Evolutionary conservation across 345 rosid species (phyloP).

Genomic region (Cardamine occulta): DNA sequence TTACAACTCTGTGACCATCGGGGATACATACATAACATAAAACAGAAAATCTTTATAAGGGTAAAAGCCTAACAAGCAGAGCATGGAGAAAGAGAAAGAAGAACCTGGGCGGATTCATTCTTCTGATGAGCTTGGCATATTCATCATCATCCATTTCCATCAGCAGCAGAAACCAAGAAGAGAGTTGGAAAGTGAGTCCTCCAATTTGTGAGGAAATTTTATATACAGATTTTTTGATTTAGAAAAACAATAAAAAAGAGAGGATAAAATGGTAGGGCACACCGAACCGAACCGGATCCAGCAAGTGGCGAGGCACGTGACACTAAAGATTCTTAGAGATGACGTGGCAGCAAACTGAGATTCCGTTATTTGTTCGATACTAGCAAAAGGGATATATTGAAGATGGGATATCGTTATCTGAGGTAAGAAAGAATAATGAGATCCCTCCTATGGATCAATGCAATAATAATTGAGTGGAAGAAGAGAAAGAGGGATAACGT

Average conservation of each 20-base stretch:
- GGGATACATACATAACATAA: not conserved
- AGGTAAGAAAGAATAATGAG: not conserved
- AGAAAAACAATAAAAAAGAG: not conserved
- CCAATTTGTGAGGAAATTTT: constrained; percentile 18
- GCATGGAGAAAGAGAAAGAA: not conserved
- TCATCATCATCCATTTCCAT: constrained; percentile 70
- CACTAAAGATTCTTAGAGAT: constrained; percentile 28
- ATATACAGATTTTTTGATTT: not conserved
- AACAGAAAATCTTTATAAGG: constrained; percentile 1
- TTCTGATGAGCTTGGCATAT: constrained; percentile 81
- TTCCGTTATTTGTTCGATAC: constrained; percentile 5
- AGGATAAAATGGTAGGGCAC: constrained; percentile 19
- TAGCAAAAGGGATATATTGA: too few relatives aligned
- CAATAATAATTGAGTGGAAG: not conserved
- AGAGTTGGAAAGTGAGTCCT: constrained; percentile 7
- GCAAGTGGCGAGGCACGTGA: constrained; percentile 29
- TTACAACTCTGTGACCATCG: constrained; percentile 65
- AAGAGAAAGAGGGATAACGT: not conserved
- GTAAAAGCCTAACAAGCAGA: not conserved
- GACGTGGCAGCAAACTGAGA: constrained; percentile 31
- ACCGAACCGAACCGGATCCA: constrained; percentile 15
- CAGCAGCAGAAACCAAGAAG: not conserved
- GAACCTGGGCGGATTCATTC: constrained; percentile 91
- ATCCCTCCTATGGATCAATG: too few relatives aligned
- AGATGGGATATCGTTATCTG: constrained; percentile 1